Base-by-base conservation (phyloP, 2,329 filamentous ascomycete genomes). In the Pseudocercospora fijiensis region DNA sequence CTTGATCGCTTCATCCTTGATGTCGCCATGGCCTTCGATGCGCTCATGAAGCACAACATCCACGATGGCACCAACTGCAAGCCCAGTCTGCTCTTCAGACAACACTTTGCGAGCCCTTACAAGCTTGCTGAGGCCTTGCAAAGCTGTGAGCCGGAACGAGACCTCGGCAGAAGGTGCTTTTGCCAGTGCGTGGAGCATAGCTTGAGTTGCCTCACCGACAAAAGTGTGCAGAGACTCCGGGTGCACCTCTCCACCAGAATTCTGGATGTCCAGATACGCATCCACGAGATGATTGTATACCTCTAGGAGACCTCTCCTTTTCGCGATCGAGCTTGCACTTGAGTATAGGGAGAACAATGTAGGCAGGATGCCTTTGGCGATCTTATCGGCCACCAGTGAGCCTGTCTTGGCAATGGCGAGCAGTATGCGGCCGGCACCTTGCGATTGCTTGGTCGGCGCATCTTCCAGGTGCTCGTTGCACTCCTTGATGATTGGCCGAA, bases 401-500 rank as follows among this genome's bases (percentile, higher is more conserved):
- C 85, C 86, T 5, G 85, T 82, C 52, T 82, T 79, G 1, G 85
- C 83, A 10, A 88, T 76, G 6, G 82, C 82, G 41, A 82, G 78
- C 16, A 90, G 72, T 18, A 90, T 88, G 26, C 84, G 82, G 18
- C 86, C 86, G 2, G 86, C 83, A 9, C 86, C 86, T 70, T 85
- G 85, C 3, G 87, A 88, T 71, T 90, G 86, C 72, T 89, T 89
- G 4, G 87, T 87, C 51, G 87, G 86, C 6, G 88, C 87, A 71
- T 90, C 87, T 69, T 86, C 85, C 3, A 90, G 78, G 70, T 89
- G 86, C 65, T 89, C 85, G 64, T 88, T 86, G 72, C 87, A 89
- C 75, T 90, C 88, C 69, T 87, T 87, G 52, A 84, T 84, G 63
- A 89, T 83, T 1, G 86, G 84, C 52, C 82, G 82, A 24, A 90